phyloP scores from a whole-genome alignment of 2,329 filamentous ascomycete species.

The Nemania sp. region DNA sequence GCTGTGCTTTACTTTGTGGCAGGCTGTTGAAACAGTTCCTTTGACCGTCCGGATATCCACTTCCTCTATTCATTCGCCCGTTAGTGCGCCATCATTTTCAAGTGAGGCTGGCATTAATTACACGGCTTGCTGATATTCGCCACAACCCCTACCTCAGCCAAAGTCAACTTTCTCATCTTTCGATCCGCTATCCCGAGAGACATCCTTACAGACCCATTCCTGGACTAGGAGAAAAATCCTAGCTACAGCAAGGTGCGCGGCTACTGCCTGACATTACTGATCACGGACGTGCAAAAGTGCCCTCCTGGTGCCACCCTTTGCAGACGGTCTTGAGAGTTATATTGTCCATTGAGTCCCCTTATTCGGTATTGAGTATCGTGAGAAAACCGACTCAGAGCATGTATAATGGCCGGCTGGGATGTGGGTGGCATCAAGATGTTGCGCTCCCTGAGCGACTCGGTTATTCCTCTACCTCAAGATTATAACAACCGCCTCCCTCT shows the following conservation, averaged over 20 bases:
- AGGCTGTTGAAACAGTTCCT: slow-evolving; percentile 26
- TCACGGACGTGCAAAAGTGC: neutral
- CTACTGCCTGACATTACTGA: slow-evolving; percentile 1
- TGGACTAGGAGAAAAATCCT: neutral
- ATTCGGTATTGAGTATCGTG: slow-evolving; percentile 18
- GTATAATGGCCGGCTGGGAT: slow-evolving; percentile 44
- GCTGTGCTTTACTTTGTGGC: slow-evolving; percentile 21
- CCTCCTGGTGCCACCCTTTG: neutral
- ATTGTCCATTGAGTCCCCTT: slow-evolving; percentile 2
- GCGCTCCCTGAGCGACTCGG: slow-evolving; percentile 43
- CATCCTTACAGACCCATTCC: neutral
- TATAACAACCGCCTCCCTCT: slow-evolving; percentile 36
- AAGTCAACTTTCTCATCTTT: slow-evolving; percentile 7
- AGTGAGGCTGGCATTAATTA: slow-evolving; percentile 37
- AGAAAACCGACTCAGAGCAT: slow-evolving; percentile 36
- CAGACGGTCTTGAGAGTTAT: slow-evolving; percentile 17
- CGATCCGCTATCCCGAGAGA: neutral
- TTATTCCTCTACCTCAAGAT: slow-evolving; percentile 29
- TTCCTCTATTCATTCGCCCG: slow-evolving; percentile 13
- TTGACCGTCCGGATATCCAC: slow-evolving; percentile 18
- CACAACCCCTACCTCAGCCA: slow-evolving; percentile 12
- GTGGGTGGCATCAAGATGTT: slow-evolving; percentile 42
- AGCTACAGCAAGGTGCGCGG: neutral
- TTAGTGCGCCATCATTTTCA: slow-evolving; percentile 28
- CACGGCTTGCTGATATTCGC: slow-evolving; percentile 22